Base-by-base conservation (phyloP, 257 asterid genomes). In the Oldenlandia corymbosa region DNA sequence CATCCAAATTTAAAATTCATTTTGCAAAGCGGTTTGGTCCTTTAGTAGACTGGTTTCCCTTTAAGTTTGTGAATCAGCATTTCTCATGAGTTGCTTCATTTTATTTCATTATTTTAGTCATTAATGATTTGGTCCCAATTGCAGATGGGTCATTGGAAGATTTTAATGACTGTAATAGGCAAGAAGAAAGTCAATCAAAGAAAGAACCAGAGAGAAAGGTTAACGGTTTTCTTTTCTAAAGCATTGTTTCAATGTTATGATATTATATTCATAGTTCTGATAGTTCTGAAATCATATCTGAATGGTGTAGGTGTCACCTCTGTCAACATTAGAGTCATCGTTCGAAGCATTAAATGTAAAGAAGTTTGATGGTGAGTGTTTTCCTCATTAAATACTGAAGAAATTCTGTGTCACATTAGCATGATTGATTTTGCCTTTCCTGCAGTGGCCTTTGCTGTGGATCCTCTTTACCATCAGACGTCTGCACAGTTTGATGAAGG, bases 401-500 rank as follows among this genome's bases (percentile, higher is more conserved):
- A 42, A 31, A 42, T 55, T 61, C 58, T 63, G 59, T 60, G 3
- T 53, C 57, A 28, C 53, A 27, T 57, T 39, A 54, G 55, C 59
- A 45, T 57, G 50, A 30, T 58, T 21, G 23, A 27, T 41, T 27
- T 57, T 48, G 43, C 70, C 45, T 37, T 45, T 73, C 68, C 64
- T 68, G 56, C 30, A 67, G 99, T 73, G 78, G 99, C 99, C 58
- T 93, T 93, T 81, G 87, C 78, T 68, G 94, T 93, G 23, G 99
- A 93, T 75, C 97, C 99, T 71, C 97, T 93, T 59, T 93, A 93
- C 78, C 99, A 93, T 68, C 99, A 93, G 81, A 93, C 95, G 46
- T 85, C 98, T 20, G 94, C 98, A 68, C 95, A 88, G 85, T 91
- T 88, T 78, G 98, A 91, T 75, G 98, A 93, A 85, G 97, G 99